Evolutionary conservation across 768 basidiomycete species (phyloP), one percentile per base, ranked within the genome.

Genomic region (Xerocomellus chrysenteron): DNA sequence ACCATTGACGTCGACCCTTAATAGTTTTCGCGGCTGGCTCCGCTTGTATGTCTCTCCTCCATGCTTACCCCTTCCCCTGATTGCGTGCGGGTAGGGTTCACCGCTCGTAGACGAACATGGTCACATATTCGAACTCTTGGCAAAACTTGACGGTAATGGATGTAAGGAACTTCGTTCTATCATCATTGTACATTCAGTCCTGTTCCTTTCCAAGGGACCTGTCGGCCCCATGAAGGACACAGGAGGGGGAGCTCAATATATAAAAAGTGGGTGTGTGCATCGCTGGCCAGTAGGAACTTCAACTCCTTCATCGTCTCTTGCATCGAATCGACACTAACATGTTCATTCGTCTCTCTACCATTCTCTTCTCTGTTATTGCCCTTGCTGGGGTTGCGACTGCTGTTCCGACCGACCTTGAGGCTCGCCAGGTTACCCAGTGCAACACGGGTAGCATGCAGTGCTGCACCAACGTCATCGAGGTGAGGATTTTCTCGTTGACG

Each of bases 361-460:
- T 51, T 35, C 5, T 50, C 36, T 37, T 61, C 51, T 52, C 24
- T 10, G 30, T 49, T 36, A 33, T 41, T 10, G 60, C 52, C 36
- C 49, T 65, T 35, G 45, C 35, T 19, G 56, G 59, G 17, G 13
- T 42, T 28, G 41, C 47, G 14, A 10, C 17, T 28, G 56, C 56
- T 21, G 46, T n/a, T 19, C 59, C 58, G 14, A 32, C 33, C 33
- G 41, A 21, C 14, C 47, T 60, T 28, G 47, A 49, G 12, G 35
- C 35, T 36, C 35, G 35, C 35, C 35, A 21, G 21, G 21, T 21
- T 21, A 21, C 21, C 21, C 21, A 21, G 21, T 21, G 21, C 21
- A 21, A 73, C 64, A 73, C 76, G 32, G 81, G 80, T 4, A 44
- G 62, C n/a, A 47, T 77, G 26, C 44, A 49, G 19, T 65, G 56